Evolutionary conservation across 352 stramenopile species (phyloP), one percentile per base, ranked within the genome.

Genomic region (Phytophthora idaei): DNA sequence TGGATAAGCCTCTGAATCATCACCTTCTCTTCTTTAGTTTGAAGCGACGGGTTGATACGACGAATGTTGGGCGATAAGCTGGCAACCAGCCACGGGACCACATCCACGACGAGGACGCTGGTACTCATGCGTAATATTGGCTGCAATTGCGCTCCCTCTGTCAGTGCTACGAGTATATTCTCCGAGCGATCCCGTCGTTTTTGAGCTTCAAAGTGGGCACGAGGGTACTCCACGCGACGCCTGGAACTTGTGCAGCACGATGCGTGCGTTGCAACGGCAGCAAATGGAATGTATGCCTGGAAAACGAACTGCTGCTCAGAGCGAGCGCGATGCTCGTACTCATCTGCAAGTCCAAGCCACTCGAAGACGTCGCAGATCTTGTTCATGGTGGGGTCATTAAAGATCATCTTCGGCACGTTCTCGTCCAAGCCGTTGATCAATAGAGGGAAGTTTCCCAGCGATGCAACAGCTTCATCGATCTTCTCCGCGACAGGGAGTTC

Each of bases 311-410:
- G 86, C 56, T 94, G 86, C 17, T 94, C 83, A 4, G 73, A 53
- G 11, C 76, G 79, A 31, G 84, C 74, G n/a, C 69, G 69, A 36
- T 66, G 78, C 17, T 94, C 84, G 71, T 84, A 93, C 29, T 80
- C 72, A 69, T 94, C 88, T 2, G 88, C 88, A 48, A 93, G 72
- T 7, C 83, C 87, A 56, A 96, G 84, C 86, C 88, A 96, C 68
- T 96, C 85, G 55, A 94, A 91, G 3, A 89, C 77, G 17, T 86
- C 72, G 60, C 83, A 90, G 21, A 94, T 74, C 54, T 94, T 94
- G 63, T 82, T 90, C 80, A 96, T 86, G 3, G 88, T 94, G 29
- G 93, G 90, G 76, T 97, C 90, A 60, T 92, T 97, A 66, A 95
- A 97, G 31, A 90, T 87, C 65, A 97, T 88, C 57, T 83, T 80